Percentiles rank a stretch among this genome's conserved stretches.
Evolutionary conservation across 257 asterid species (phyloP).

Genomic region (Penstemon eatonii): DNA sequence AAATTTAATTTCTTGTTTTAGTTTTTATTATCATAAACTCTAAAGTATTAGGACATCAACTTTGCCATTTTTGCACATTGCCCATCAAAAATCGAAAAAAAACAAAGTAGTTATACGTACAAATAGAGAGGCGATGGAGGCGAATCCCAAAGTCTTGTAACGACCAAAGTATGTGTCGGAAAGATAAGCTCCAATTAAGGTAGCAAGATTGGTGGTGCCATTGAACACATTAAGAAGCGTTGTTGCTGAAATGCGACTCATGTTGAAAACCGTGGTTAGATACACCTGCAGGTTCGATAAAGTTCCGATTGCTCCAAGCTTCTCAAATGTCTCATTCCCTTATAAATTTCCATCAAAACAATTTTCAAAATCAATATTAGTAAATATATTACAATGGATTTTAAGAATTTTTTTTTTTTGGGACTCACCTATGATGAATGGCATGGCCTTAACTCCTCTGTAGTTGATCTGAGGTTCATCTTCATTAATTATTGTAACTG

Average conservation of each 20-base stretch:
- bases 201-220: conserved; percentile 74
- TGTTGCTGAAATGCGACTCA: conserved; percentile 56
- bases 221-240: conserved; percentile 56
- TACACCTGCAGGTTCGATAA: conserved; percentile 59
- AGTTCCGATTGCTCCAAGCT: conserved; percentile 77
- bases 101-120: conserved; percentile 24
- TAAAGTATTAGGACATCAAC: no score
- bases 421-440: conserved; percentile 62
- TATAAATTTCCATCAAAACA: no score
- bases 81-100: no score
- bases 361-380: no score
- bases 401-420: no score
- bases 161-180: conserved; percentile 74
- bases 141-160: conserved; percentile 61
- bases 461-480: conserved; percentile 51
- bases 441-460: conserved; percentile 85
- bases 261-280: conserved; percentile 67
- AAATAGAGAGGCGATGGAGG: conserved; percentile 54
- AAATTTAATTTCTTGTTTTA: background rate
- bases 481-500: conserved; percentile 19
- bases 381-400: no score
- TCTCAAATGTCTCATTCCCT: conserved; percentile 88
- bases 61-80: background rate
- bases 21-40: background rate
- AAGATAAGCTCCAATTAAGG: conserved; percentile 65